Evolutionary conservation across 73 alveolate species (phyloP).

Genomic region (Stentor coeruleus): DNA sequence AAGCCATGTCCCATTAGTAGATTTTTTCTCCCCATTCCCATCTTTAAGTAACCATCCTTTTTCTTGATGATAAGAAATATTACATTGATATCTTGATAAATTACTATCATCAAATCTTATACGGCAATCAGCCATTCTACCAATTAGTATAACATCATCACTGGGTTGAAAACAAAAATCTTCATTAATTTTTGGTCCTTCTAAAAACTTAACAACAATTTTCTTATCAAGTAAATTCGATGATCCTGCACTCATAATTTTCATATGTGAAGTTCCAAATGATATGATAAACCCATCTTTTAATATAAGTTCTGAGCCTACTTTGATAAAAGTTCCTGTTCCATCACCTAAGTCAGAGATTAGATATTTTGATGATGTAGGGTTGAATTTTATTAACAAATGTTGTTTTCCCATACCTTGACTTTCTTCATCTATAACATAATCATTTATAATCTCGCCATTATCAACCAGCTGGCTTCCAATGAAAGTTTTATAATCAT

Average conservation of each 20-base stretch:
- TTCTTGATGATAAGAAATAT: background rate
- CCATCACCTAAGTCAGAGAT: constrained; percentile 45
- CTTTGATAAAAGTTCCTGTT: constrained; percentile 46
- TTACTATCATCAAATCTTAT: background rate
- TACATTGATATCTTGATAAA: background rate
- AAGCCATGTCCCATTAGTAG: constrained; percentile 2
- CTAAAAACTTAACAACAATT: background rate
- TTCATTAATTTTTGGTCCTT: constrained; percentile 5
- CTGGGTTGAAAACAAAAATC: background rate
- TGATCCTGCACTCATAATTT: too few species aligned
- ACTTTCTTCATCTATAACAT: too few species aligned
- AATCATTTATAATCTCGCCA: too few species aligned
- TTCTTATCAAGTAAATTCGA: too few species aligned
- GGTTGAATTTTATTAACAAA: constrained; percentile 33
- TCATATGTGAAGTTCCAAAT: constrained; percentile 43
- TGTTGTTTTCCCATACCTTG: constrained; percentile 41
- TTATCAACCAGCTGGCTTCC: too few species aligned
- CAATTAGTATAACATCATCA: background rate
- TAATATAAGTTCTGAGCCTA: constrained; percentile 27
- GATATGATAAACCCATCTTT: constrained; percentile 34
- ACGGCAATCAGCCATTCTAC: background rate
- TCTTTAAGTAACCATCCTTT: background rate
- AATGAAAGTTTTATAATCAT: too few species aligned
- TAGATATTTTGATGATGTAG: background rate
- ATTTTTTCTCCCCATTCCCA: background rate